These are phyloP conservation scores for Fusarium redolens DNA, from an alignment of 2,329 filamentous ascomycete species.

Conservation along the genomic window DNA sequence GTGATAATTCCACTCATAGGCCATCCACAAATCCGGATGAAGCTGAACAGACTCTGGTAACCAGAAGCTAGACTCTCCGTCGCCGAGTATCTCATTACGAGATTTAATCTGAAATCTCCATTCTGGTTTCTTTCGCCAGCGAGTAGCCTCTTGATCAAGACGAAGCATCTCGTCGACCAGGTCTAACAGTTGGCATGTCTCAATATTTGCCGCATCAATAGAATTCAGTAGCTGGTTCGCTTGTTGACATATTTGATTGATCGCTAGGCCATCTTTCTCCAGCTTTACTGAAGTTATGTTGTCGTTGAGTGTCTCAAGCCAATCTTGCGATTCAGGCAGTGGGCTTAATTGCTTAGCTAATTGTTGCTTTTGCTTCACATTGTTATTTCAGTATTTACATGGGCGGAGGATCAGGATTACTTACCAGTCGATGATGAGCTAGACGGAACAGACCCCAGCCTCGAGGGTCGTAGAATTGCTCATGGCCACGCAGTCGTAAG, in stretches of 20 bases:
- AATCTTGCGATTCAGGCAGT: conserved; percentile 45
- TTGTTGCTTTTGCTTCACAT: conserved; percentile 50
- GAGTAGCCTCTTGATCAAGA: conserved; percentile 46
- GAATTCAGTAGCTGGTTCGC: conserved; percentile 45
- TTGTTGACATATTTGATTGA: conserved; percentile 44
- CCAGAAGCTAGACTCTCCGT: background rate
- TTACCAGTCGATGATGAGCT: conserved; percentile 51
- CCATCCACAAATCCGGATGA: conserved; percentile 54
- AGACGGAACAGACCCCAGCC: conserved; percentile 55
- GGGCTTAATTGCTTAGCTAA: conserved; percentile 47
- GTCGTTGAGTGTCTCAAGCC: conserved; percentile 49
- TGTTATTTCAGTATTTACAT: background rate
- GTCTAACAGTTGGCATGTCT: conserved; percentile 22
- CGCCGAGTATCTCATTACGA: conserved; percentile 30
- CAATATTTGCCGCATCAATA: conserved; percentile 2
- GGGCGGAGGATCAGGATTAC: background rate
- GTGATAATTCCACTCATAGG: conserved; percentile 57
- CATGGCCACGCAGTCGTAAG: conserved; percentile 50
- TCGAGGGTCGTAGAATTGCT: conserved; percentile 50
- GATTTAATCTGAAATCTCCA: conserved; percentile 48
- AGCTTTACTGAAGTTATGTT: conserved; percentile 28
- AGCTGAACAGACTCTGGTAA: conserved; percentile 48
- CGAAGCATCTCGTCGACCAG: conserved; percentile 47
- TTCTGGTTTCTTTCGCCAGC: conserved; percentile 48
- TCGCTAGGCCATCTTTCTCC: conserved; percentile 30